Evolutionary conservation across 2,329 filamentous ascomycete genomes (phyloP).

Genomic region (Hortaea sp.): DNA sequence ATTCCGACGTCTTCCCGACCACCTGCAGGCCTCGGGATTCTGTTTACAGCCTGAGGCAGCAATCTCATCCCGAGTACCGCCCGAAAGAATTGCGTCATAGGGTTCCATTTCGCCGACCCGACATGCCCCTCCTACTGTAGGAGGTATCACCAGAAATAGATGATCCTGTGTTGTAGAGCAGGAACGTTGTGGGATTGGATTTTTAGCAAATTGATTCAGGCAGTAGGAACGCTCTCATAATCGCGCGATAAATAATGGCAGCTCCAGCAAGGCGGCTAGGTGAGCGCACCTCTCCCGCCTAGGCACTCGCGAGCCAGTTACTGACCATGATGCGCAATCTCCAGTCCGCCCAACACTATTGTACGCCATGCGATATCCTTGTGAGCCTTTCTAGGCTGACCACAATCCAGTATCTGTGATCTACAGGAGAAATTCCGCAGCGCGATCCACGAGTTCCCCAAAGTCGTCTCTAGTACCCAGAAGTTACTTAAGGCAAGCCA

Average conservation of each 20-base stretch:
- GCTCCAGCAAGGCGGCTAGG: conserved; percentile 13
- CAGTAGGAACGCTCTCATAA: too few species aligned
- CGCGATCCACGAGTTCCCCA: conserved; percentile 75
- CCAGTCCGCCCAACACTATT: conserved; percentile 10
- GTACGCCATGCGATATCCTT: conserved; percentile 5
- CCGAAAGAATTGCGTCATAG: too few species aligned
- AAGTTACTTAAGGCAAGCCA: conserved; percentile 42
- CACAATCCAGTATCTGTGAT: conserved; percentile 67
- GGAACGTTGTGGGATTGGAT: too few species aligned
- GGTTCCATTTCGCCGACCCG: too few species aligned
- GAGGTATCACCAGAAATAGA: too few species aligned
- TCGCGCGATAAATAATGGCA: neutral
- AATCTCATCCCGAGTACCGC: too few species aligned
- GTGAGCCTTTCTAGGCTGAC: conserved; percentile 4
- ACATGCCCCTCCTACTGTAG: too few species aligned
- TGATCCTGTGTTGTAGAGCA: too few species aligned
- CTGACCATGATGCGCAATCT: neutral
- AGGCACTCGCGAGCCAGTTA: neutral
- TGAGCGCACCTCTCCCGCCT: conserved; percentile 4
- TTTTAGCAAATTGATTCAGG: too few species aligned
- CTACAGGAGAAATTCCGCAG: conserved; percentile 85
- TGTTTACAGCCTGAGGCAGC: too few species aligned
- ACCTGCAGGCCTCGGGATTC: too few species aligned
- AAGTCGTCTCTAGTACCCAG: conserved; percentile 49
- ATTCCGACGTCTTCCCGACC: too few species aligned